Conservation (phyloP, 1,284 basidiomycete genomes). For the Coriolopsis trogii region DNA sequence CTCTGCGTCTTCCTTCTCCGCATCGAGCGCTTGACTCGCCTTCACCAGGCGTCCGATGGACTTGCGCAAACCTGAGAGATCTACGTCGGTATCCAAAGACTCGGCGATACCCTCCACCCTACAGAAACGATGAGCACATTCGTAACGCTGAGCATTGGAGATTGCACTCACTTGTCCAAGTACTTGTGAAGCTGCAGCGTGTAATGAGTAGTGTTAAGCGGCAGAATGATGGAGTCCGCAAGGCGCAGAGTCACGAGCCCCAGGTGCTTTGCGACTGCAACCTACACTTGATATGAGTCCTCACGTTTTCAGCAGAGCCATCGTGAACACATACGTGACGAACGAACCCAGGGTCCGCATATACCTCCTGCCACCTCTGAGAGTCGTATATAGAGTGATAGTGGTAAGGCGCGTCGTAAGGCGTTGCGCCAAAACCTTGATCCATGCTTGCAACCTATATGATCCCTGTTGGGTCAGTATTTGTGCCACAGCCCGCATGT, state of each 20-base stretch:
- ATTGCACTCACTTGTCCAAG: constrained; percentile 43
- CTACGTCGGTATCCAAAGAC: constrained; percentile 11
- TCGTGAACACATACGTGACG: constrained; percentile 51
- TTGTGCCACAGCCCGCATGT: not conserved
- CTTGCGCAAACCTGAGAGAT: constrained; percentile 40
- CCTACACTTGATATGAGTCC: constrained; percentile 33
- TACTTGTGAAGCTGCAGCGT: constrained; percentile 51
- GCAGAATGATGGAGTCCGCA: constrained; percentile 58
- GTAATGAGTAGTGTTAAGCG: constrained; percentile 79
- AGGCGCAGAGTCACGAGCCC: constrained; percentile 65
- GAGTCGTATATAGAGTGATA: constrained; percentile 80
- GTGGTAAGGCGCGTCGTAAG: constrained; percentile 69
- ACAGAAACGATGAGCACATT: not conserved
- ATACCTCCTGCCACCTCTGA: constrained; percentile 70
- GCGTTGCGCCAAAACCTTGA: constrained; percentile 50
- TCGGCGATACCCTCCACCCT: constrained; percentile 37
- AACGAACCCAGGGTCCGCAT: constrained; percentile 72
- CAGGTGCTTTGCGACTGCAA: constrained; percentile 70
- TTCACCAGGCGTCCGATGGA: constrained; percentile 54
- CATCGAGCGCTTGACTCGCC: constrained; percentile 59
- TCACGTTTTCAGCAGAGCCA: not conserved
- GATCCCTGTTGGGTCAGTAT: constrained; percentile 1
- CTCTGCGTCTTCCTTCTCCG: constrained; percentile 48
- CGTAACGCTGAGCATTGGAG: not conserved
- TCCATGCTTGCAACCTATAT: constrained; percentile 54